phyloP scores from a whole-genome alignment of 371 early-diverging fungal genomes.

The Syncephalastrum racemosum region DNA sequence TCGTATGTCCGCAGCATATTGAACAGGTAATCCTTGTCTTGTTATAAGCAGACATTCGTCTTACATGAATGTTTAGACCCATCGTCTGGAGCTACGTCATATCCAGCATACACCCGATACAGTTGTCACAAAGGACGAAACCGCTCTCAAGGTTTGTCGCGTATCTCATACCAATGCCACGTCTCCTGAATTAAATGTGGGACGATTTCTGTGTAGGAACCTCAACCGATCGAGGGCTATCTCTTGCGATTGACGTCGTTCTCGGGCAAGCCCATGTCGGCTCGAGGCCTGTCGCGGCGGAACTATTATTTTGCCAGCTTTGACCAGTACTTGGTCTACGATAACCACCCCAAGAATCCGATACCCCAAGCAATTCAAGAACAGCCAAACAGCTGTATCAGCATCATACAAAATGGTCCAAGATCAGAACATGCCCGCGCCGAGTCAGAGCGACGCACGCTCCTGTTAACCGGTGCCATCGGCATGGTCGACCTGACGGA shows the following conservation, averaged over 20 bases:
- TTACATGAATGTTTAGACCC: constrained; percentile 37
- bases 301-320: constrained; percentile 54
- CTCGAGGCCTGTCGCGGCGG: constrained; percentile 15
- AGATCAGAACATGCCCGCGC: constrained; percentile 7
- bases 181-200: neutral
- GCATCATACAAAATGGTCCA: too few species aligned
- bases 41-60: too few species aligned
- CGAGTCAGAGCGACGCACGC: constrained; percentile 47
- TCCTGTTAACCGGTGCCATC: constrained; percentile 40
- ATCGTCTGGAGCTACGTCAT: constrained; percentile 51
- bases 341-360: too few species aligned
- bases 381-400: too few species aligned
- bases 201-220: constrained; percentile 33
- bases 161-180: neutral
- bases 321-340: constrained; percentile 51
- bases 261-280: constrained; percentile 34
- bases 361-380: too few species aligned
- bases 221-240: constrained; percentile 57
- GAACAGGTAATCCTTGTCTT: constrained; percentile 30
- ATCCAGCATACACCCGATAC: constrained; percentile 53
- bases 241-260: constrained; percentile 43
- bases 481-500: constrained; percentile 57
- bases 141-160: constrained; percentile 17
- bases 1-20: constrained; percentile 47
- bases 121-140: constrained; percentile 26